phyloP scores from a whole-genome alignment of 345 rosid genomes.

The Cardamine occulta region DNA sequence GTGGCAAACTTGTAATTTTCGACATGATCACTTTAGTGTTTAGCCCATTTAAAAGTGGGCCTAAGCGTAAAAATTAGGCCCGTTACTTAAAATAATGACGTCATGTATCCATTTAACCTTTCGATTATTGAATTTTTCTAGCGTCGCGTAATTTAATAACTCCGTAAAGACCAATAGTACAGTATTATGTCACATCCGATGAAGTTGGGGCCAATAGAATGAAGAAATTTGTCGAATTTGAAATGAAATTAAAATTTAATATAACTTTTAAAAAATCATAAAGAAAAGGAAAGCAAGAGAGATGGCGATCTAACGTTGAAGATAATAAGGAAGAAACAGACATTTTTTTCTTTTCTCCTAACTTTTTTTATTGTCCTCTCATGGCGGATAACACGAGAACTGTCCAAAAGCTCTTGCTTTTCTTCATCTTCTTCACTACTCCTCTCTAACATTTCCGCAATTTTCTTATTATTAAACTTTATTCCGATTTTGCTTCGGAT shows the following conservation, averaged over 20 bases:
- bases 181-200: slow-evolving; percentile 24
- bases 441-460: slow-evolving; percentile 31
- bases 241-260: too few species aligned
- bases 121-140: neutral
- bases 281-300: slow-evolving; percentile 41
- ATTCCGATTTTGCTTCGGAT: slow-evolving; percentile 6
- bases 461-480: neutral
- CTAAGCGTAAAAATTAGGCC: neutral
- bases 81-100: neutral
- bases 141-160: neutral
- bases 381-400: slow-evolving; percentile 46
- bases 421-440: slow-evolving; percentile 25
- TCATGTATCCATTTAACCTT: neutral
- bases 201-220: slow-evolving; percentile 19
- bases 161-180: neutral
- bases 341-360: neutral
- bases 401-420: slow-evolving; percentile 28
- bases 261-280: neutral
- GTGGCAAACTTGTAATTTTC: slow-evolving; percentile 33
- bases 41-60: slow-evolving; percentile 13
- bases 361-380: slow-evolving; percentile 40
- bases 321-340: slow-evolving; percentile 37
- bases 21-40: neutral
- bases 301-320: slow-evolving; percentile 48
- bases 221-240: slow-evolving; percentile 11